Conservation (phyloP, 2,329 filamentous ascomycete genomes). For the Incumbomyces delicatus region DNA sequence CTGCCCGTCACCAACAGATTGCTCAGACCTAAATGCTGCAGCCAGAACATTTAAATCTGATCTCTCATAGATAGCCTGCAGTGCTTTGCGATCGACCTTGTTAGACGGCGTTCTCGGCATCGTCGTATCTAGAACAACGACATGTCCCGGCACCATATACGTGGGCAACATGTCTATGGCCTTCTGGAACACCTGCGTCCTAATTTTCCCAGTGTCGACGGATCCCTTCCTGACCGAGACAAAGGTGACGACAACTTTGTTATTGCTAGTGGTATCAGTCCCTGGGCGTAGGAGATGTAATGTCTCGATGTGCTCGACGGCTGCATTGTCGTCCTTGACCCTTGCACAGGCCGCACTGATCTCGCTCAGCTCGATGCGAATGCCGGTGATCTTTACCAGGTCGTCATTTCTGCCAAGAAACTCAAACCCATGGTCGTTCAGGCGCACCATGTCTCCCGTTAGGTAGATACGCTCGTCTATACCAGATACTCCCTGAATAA, state of each 20-base stretch:
- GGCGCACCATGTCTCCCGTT: constrained; percentile 32
- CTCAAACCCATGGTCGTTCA: constrained; percentile 39
- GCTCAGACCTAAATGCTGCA: background rate
- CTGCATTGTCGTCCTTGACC: background rate
- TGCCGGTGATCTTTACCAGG: constrained; percentile 58
- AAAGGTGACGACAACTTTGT: too few species aligned
- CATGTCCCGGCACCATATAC: background rate
- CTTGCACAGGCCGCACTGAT: constrained; percentile 32
- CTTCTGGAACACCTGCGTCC: too few species aligned
- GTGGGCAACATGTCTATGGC: background rate
- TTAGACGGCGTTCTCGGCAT: background rate
- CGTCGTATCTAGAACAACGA: background rate
- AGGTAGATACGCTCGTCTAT: constrained; percentile 24
- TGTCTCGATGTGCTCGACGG: background rate
- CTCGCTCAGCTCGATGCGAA: constrained; percentile 50
- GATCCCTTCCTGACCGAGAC: too few species aligned
- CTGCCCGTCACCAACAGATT: too few species aligned
- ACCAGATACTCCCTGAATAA: background rate
- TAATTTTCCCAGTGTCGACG: too few species aligned
- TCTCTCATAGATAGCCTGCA: background rate
- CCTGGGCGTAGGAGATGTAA: background rate
- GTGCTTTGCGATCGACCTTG: background rate
- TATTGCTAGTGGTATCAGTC: too few species aligned
- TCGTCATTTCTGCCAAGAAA: constrained; percentile 52
- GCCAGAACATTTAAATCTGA: background rate